phyloP scores from a whole-genome alignment of 257 asterid genomes.

The Buddleja alternifolia region DNA sequence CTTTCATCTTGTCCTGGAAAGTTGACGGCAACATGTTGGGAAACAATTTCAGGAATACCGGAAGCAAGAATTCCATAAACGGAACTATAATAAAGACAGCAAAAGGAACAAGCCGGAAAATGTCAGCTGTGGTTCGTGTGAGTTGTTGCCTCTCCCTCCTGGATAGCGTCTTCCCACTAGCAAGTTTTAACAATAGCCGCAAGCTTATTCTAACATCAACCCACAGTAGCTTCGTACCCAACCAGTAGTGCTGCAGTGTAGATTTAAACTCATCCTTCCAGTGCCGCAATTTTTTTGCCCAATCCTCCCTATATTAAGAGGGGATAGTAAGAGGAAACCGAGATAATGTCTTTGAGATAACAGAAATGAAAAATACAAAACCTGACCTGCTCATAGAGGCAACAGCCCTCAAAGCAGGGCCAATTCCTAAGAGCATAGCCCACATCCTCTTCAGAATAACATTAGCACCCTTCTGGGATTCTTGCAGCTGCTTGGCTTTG shows the following conservation, averaged over 20 bases:
- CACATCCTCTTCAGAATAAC: slow-evolving; percentile 67
- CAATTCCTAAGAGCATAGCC: slow-evolving; percentile 86
- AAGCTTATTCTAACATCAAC: slow-evolving; percentile 87
- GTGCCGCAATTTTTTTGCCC: slow-evolving; percentile 71
- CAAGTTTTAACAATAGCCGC: slow-evolving; percentile 83
- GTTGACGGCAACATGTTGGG: slow-evolving; percentile 99
- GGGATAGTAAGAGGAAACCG: slow-evolving; percentile 29
- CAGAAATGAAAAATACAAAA: slow-evolving; percentile 26
- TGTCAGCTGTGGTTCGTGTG: slow-evolving; percentile 93
- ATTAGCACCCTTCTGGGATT: slow-evolving; percentile 58
- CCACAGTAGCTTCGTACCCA: slow-evolving; percentile 93
- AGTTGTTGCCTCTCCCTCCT: slow-evolving; percentile 98
- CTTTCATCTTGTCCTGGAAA: slow-evolving; percentile 99
- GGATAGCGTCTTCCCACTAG: slow-evolving; percentile 84
- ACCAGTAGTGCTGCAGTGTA: slow-evolving; percentile 92
- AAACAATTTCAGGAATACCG: slow-evolving; percentile 87
- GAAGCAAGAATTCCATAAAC: slow-evolving; percentile 94
- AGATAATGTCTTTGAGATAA: slow-evolving; percentile 21
- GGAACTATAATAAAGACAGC: slow-evolving; percentile 95
- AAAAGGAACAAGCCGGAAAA: slow-evolving; percentile 95
- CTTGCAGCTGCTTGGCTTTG: slow-evolving; percentile 84
- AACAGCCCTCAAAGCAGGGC: slow-evolving; percentile 87
- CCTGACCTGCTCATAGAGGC: slow-evolving; percentile 96
- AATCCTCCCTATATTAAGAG: slow-evolving; percentile 66
- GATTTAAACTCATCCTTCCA: slow-evolving; percentile 84